A percentile compares a stretch with the other conserved stretches of the same genome.
phyloP scores from a whole-genome alignment of 2,329 filamentous ascomycete species.

The Ciborinia camelliae region DNA sequence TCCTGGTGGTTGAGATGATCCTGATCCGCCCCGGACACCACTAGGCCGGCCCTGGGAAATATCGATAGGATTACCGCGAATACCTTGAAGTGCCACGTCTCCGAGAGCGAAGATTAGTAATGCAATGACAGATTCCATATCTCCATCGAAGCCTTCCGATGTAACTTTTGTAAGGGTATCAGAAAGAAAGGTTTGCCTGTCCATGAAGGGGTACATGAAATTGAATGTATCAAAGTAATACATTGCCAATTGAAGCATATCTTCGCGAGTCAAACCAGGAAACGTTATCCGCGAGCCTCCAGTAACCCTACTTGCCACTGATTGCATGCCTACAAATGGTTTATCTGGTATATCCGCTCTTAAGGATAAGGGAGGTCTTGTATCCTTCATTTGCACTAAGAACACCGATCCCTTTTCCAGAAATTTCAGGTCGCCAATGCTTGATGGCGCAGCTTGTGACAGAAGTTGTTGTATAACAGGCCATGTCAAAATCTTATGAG shows the following conservation, averaged over 20 bases:
- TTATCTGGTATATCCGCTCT: conserved; percentile 29
- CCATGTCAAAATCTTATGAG: conserved; percentile 53
- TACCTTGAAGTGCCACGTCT: conserved; percentile 52
- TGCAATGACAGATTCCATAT: conserved; percentile 49
- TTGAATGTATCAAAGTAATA: conserved; percentile 60
- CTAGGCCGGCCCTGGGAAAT: conserved; percentile 46
- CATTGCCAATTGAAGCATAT: conserved; percentile 49
- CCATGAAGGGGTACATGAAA: conserved; percentile 55
- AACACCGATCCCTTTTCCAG: conserved; percentile 41
- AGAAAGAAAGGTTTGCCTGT: conserved; percentile 52
- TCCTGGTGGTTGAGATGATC: conserved; percentile 49
- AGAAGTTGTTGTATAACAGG: conserved; percentile 43
- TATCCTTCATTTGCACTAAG: conserved; percentile 37
- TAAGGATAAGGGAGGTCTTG: conserved; percentile 27
- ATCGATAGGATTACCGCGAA: conserved; percentile 46
- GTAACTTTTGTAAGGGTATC: conserved; percentile 46
- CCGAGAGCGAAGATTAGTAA: conserved; percentile 58
- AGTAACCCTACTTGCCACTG: conserved; percentile 30
- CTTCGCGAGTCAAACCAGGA: conserved; percentile 45
- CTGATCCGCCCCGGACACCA: conserved; percentile 51
- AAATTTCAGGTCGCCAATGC: conserved; percentile 38
- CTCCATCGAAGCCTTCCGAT: conserved; percentile 49
- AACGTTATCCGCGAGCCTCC: conserved; percentile 33
- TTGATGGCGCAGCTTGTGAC: conserved; percentile 38
- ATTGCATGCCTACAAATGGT: conserved; percentile 37